phyloP scores from a whole-genome alignment of 805 yeast species.

The Barnettozyma californica region DNA sequence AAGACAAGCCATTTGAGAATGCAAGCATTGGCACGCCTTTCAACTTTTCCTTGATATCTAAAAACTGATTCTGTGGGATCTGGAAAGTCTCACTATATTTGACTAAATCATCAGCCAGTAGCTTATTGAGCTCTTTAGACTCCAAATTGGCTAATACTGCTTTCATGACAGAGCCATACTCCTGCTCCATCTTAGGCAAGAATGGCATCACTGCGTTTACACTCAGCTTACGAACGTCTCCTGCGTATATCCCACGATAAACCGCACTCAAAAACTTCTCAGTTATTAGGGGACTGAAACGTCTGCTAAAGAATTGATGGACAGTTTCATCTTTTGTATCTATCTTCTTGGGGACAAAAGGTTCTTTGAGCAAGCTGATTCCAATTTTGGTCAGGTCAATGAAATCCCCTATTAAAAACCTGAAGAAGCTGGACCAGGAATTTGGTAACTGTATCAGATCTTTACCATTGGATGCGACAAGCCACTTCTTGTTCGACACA shows the following conservation, averaged over 20 bases:
- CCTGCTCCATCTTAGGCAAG: slow-evolving; percentile 51
- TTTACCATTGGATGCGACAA: slow-evolving; percentile 40
- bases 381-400: slow-evolving; percentile 39
- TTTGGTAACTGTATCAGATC: slow-evolving; percentile 53
- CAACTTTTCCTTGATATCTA: slow-evolving; percentile 31
- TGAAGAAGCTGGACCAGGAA: slow-evolving; percentile 29
- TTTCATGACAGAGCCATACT: slow-evolving; percentile 52
- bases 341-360: slow-evolving; percentile 33
- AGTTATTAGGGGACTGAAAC: slow-evolving; percentile 55
- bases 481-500: slow-evolving; percentile 66
- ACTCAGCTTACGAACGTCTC: slow-evolving; percentile 66
- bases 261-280: slow-evolving; percentile 72
- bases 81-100: slow-evolving; percentile 37
- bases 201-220: slow-evolving; percentile 53
- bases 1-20: slow-evolving; percentile 50
- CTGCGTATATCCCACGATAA: slow-evolving; percentile 87
- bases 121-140: slow-evolving; percentile 2
- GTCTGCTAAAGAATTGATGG: slow-evolving; percentile 55
- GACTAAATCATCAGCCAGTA: slow-evolving; percentile 27
- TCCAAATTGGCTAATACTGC: slow-evolving; percentile 32
- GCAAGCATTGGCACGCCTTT: slow-evolving; percentile 58
- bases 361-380: slow-evolving; percentile 44
- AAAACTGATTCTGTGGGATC: slow-evolving; percentile 34
- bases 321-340: slow-evolving; percentile 61
- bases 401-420: slow-evolving; percentile 32